phyloP scores from a whole-genome alignment of 164 flowering plant species.

The Taxillus chinensis region DNA sequence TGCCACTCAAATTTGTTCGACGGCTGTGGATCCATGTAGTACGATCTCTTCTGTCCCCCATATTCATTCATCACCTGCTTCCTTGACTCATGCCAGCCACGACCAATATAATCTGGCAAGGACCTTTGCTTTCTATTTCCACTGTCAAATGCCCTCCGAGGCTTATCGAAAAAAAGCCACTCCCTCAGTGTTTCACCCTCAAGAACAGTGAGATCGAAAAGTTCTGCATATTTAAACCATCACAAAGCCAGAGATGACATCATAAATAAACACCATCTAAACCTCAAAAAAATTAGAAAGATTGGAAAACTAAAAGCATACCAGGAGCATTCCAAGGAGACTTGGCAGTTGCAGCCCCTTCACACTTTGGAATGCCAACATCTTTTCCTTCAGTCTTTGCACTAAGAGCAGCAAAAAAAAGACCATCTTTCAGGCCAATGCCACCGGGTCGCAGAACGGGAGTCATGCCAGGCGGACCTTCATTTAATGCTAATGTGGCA shows the following conservation, averaged over 20 bases:
- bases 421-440: conserved; percentile 87
- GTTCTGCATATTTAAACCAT: conserved; percentile 42
- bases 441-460: conserved; percentile 95
- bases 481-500: conserved; percentile 68
- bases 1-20: conserved; percentile 76
- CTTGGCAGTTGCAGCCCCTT: conserved; percentile 96
- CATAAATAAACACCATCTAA: conserved; percentile 2
- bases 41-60: conserved; percentile 89
- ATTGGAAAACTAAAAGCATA: conserved; percentile 14
- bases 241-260: neutral
- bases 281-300: neutral
- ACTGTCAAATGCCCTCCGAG: conserved; percentile 95
- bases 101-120: conserved; percentile 90
- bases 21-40: conserved; percentile 99
- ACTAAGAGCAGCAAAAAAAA: conserved; percentile 82
- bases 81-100: conserved; percentile 99
- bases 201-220: conserved; percentile 74
- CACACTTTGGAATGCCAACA: conserved; percentile 98
- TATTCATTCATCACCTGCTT: conserved; percentile 89
- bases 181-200: conserved; percentile 91
- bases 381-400: conserved; percentile 83
- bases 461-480: conserved; percentile 92
- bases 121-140: conserved; percentile 96
- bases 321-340: conserved; percentile 99
- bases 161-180: conserved; percentile 98